phyloP scores from a whole-genome alignment of 345 rosid species.

The Luvunga scandens region DNA sequence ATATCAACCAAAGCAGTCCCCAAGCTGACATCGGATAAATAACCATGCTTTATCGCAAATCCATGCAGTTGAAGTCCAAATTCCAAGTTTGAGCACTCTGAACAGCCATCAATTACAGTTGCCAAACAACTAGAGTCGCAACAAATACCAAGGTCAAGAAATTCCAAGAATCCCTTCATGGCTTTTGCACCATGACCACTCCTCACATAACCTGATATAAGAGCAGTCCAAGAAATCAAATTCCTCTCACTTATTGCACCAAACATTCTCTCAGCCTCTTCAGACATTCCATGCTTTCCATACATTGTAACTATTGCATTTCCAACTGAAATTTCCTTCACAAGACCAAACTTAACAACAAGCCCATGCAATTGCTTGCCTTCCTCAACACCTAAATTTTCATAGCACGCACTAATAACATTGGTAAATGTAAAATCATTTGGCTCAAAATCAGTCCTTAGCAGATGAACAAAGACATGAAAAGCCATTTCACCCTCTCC shows the following conservation, averaged over 20 bases:
- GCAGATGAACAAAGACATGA: conserved; percentile 15
- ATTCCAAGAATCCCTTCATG: conserved; percentile 20
- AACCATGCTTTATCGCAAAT: conserved; percentile 6
- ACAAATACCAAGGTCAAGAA: conserved; percentile 14
- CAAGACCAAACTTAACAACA: conserved; percentile 26
- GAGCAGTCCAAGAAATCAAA: conserved; percentile 46
- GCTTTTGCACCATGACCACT: conserved; percentile 33
- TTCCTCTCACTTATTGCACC: conserved; percentile 27
- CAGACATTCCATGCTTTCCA: conserved; percentile 27
- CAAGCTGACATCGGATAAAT: conserved; percentile 14
- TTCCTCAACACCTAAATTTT: conserved; percentile 22
- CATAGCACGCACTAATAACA: conserved; percentile 24
- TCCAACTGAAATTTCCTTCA: conserved; percentile 26
- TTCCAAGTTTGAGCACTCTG: conserved; percentile 31
- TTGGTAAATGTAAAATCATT: conserved; percentile 37
- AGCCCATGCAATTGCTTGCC: conserved; percentile 39
- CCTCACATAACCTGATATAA: conserved; percentile 38
- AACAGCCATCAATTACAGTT: conserved; percentile 24
- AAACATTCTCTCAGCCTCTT: conserved; percentile 34
- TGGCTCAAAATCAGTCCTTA: conserved; percentile 23
- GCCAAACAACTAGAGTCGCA: conserved; percentile 28
- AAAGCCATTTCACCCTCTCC: conserved; percentile 24
- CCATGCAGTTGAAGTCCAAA: conserved; percentile 25
- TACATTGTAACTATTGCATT: conserved; percentile 39
- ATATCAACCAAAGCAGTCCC: conserved; percentile 42